Evolutionary conservation across 257 asterid genomes (phyloP).

Genomic region (Solanum sitiens): DNA sequence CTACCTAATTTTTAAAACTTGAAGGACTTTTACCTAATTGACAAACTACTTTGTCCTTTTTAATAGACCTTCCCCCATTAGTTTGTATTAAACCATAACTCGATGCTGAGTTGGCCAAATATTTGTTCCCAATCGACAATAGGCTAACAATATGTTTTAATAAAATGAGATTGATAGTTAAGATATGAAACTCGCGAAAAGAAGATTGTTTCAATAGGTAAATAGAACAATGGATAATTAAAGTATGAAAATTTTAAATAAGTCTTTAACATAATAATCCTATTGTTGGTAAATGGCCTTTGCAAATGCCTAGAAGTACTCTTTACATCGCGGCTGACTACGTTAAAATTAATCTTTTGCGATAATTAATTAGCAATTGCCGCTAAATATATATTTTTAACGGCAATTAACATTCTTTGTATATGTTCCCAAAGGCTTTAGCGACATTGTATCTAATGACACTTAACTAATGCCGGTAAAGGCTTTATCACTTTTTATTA

Average conservation of each 20-base stretch:
- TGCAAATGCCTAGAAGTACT: background rate
- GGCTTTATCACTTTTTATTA: too few species aligned
- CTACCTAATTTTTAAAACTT: too few species aligned
- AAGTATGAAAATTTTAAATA: background rate
- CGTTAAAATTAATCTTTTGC: too few species aligned
- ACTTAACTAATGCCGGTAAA: too few species aligned
- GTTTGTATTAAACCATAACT: background rate
- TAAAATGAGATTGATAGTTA: background rate
- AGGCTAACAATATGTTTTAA: background rate
- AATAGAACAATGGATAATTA: background rate
- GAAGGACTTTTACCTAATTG: too few species aligned
- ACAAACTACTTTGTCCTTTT: too few species aligned
- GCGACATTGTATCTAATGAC: too few species aligned
- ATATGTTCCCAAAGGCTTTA: fast-evolving
- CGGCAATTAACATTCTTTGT: too few species aligned
- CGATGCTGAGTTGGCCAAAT: background rate
- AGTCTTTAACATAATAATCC: background rate
- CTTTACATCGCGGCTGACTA: background rate
- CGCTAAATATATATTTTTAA: too few species aligned
- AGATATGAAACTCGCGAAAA: background rate
- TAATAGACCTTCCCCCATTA: too few species aligned
- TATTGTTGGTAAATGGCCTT: background rate
- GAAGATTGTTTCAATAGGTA: background rate
- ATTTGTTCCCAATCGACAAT: background rate
- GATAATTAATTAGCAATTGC: too few species aligned